Evolutionary conservation across 305 asterid species (phyloP).

Genomic region (Vinca major): DNA sequence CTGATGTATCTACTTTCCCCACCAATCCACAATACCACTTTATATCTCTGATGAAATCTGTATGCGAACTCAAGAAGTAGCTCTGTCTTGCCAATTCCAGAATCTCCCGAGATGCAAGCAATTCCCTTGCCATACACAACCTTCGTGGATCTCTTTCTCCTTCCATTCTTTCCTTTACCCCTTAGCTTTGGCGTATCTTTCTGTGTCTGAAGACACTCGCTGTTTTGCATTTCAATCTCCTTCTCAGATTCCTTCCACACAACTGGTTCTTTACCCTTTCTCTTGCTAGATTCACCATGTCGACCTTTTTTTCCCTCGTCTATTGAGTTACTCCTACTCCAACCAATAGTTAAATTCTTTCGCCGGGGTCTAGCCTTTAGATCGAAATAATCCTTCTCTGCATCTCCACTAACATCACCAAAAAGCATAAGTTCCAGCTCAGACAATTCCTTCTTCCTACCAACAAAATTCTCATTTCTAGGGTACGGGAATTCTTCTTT

Average conservation of each 20-base stretch:
- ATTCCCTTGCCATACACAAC: conserved; percentile 79
- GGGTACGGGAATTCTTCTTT: conserved; percentile 83
- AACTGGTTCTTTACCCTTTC: conserved; percentile 75
- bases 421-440: conserved; percentile 90
- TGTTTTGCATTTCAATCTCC: conserved; percentile 80
- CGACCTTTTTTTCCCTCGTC: conserved; percentile 48
- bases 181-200: conserved; percentile 29
- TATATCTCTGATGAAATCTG: conserved; percentile 72
- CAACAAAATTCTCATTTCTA: conserved; percentile 70
- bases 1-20: conserved; percentile 84
- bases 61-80: conserved; percentile 79
- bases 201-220: conserved; percentile 32
- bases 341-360: conserved; percentile 61
- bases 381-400: conserved; percentile 71
- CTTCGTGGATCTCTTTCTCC: conserved; percentile 59
- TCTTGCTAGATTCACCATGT: conserved; percentile 32
- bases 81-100: conserved; percentile 94
- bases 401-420: conserved; percentile 74
- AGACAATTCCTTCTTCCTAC: conserved; percentile 76
- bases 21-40: conserved; percentile 89
- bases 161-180: conserved; percentile 34
- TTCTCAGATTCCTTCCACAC: conserved; percentile 85
- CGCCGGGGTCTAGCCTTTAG: conserved; percentile 60
- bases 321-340: conserved; percentile 67
- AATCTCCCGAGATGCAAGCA: conserved; percentile 87